Evolutionary conservation across 163 green algal genomes (phyloP).

Genomic region (Trebouxiophyceae sp.): DNA sequence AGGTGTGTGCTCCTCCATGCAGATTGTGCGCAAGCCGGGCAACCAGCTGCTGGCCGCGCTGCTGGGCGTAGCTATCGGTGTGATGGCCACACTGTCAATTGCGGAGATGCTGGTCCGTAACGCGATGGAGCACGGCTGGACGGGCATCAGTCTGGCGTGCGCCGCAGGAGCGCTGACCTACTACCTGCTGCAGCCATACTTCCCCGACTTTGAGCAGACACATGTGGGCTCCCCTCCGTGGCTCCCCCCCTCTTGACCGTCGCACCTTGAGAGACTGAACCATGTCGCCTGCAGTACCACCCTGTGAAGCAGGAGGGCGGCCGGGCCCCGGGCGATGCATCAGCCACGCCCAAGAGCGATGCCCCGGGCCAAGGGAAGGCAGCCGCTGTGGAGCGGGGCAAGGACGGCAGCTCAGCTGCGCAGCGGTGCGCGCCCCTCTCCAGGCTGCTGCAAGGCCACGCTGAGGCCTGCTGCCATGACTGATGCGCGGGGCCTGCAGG

Average conservation of each 20-base stretch:
- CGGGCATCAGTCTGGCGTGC: slow-evolving; percentile 29
- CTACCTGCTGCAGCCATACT: slow-evolving; percentile 47
- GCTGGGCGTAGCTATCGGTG: slow-evolving; percentile 73
- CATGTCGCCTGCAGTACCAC: background rate
- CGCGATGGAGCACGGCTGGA: slow-evolving; percentile 57
- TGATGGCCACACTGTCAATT: slow-evolving; percentile 76
- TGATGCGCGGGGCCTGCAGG: background rate
- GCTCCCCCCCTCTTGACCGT: too few species aligned
- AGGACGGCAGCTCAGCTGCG: background rate
- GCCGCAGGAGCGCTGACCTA: slow-evolving; percentile 42
- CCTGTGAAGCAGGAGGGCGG: too few species aligned
- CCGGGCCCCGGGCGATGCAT: background rate
- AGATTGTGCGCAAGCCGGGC: slow-evolving; percentile 62
- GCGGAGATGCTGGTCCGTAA: slow-evolving; percentile 74
- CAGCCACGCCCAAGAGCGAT: background rate
- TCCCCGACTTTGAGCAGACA: slow-evolving; percentile 51
- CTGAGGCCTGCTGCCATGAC: background rate
- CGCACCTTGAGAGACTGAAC: slow-evolving; percentile 1
- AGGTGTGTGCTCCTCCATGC: background rate
- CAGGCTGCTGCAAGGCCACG: background rate
- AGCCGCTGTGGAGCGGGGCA: background rate
- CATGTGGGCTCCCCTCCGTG: too few species aligned
- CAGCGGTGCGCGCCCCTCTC: background rate
- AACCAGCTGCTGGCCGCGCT: slow-evolving; percentile 60
- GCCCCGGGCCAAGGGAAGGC: background rate